Evolutionary conservation across 345 rosid species (phyloP).

Genomic region (Passiflora organensis): DNA sequence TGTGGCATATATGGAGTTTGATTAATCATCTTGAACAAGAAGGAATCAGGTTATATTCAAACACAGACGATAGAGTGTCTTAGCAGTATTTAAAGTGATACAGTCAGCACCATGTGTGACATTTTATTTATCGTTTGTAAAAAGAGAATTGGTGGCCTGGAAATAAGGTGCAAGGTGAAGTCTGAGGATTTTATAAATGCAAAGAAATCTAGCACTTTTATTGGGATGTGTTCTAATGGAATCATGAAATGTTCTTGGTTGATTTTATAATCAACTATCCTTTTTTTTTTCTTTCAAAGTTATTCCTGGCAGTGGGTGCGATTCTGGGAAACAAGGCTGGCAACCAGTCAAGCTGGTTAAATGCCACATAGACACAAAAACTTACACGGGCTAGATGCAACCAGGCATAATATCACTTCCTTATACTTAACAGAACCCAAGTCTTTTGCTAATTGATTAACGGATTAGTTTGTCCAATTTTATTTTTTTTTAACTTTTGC

Average conservation of each 20-base stretch:
- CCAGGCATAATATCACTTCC: too few species aligned
- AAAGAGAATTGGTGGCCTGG: slow-evolving; percentile 4
- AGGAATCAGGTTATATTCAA: slow-evolving; percentile 21
- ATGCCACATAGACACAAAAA: background rate
- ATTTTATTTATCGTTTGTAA: background rate
- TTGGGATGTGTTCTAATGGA: slow-evolving; percentile 21
- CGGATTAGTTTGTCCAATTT: too few species aligned
- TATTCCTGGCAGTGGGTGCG: slow-evolving; percentile 6
- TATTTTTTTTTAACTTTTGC: too few species aligned
- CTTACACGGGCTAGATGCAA: background rate
- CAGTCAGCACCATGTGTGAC: slow-evolving; percentile 29
- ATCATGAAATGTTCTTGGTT: slow-evolving; percentile 18
- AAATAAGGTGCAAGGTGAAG: slow-evolving; percentile 3
- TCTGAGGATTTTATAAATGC: slow-evolving; percentile 8
- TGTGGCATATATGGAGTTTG: slow-evolving; percentile 5
- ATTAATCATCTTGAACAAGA: background rate
- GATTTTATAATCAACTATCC: slow-evolving; percentile 10
- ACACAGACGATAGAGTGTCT: background rate
- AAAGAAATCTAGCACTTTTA: slow-evolving; percentile 20
- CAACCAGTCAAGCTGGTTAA: background rate
- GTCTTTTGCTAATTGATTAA: too few species aligned
- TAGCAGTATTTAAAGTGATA: slow-evolving; percentile 8
- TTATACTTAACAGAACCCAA: too few species aligned
- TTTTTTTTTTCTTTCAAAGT: background rate
- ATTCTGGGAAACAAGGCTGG: slow-evolving; percentile 6